A percentile compares a stretch with the other conserved stretches of the same genome.
These are phyloP conservation scores for Cladophialophora psammophila DNA, from an alignment of 2,329 filamentous ascomycete species.

Conservation along the genomic window DNA sequence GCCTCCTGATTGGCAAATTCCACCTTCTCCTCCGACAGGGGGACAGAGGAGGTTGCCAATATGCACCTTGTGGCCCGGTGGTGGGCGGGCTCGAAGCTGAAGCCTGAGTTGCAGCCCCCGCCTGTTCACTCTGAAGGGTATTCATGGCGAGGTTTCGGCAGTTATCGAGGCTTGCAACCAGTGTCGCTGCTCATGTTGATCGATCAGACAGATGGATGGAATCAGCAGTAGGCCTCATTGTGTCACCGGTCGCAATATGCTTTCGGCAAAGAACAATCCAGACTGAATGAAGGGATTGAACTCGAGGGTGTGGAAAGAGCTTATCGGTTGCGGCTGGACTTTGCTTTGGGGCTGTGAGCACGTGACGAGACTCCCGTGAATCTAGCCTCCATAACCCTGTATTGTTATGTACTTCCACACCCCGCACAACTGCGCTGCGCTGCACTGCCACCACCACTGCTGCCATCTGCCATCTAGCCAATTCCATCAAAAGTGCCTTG, in stretches of 20 bases:
- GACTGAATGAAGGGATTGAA: conserved; percentile 8
- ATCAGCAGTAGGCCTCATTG: neutral
- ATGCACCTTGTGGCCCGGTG: conserved; percentile 31
- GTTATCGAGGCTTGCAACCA: neutral
- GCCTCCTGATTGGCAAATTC: conserved; percentile 13
- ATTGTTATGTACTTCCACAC: too few relatives aligned
- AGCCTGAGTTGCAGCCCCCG: conserved; percentile 5
- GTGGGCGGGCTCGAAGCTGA: conserved; percentile 17
- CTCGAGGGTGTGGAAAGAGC: conserved; percentile 1
- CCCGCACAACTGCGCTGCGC: neutral
- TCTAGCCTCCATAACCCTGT: too few relatives aligned
- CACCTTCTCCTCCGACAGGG: neutral
- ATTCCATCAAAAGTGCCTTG: neutral
- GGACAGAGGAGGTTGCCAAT: conserved; percentile 17
- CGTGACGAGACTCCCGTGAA: neutral
- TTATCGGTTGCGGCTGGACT: conserved; percentile 16
- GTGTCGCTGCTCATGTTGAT: conserved; percentile 3
- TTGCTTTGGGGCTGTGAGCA: neutral
- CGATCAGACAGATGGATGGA: neutral
- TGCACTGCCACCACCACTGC: too few relatives aligned
- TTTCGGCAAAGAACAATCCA: conserved; percentile 1
- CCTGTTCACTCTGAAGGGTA: conserved; percentile 3
- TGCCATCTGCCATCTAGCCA: neutral
- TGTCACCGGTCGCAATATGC: neutral
- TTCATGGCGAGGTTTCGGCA: conserved; percentile 16